Conservation (phyloP, 106 monocot genomes). For the Acorus gramineus region DNA sequence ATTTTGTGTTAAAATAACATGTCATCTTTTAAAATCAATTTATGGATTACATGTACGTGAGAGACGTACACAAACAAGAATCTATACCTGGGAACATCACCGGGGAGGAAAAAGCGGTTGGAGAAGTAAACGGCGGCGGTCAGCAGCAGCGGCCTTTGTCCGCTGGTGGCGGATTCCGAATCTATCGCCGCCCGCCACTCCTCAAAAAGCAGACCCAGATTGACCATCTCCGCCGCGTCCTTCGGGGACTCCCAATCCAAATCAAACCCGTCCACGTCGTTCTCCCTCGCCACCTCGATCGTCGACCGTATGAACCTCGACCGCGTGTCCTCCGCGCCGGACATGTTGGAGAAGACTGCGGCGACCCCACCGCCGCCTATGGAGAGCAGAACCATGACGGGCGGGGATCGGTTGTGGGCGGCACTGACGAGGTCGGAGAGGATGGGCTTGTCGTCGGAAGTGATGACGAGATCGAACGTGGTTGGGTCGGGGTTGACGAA, state of each 20-base stretch:
- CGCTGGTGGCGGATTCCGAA: background rate
- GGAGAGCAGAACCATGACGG: background rate
- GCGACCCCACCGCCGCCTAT: slow-evolving; percentile 5
- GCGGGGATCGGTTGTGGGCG: background rate
- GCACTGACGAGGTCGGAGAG: slow-evolving; percentile 10
- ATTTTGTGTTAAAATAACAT: too few relatives aligned
- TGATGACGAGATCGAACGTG: too few relatives aligned
- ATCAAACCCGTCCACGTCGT: slow-evolving; percentile 24
- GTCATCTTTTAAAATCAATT: too few relatives aligned
- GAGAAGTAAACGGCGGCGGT: too few relatives aligned
- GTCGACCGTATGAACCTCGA: slow-evolving; percentile 20
- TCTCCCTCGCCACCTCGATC: slow-evolving; percentile 10
- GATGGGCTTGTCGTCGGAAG: background rate
- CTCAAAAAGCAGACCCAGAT: slow-evolving; percentile 3
- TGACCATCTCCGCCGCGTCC: slow-evolving; percentile 4
- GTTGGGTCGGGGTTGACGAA: too few relatives aligned
- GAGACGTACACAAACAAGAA: too few relatives aligned
- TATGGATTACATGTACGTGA: too few relatives aligned
- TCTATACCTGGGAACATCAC: too few relatives aligned
- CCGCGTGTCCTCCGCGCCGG: background rate
- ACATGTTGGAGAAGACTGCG: slow-evolving; percentile 6
- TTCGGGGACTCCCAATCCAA: slow-evolving; percentile 30
- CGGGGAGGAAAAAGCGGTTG: too few relatives aligned
- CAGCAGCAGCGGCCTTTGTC: background rate
- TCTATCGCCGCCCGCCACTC: slow-evolving; percentile 21